Evolutionary conservation across 2,329 filamentous ascomycete genomes (phyloP).

Genomic region (Sphaceloma murrayae): DNA sequence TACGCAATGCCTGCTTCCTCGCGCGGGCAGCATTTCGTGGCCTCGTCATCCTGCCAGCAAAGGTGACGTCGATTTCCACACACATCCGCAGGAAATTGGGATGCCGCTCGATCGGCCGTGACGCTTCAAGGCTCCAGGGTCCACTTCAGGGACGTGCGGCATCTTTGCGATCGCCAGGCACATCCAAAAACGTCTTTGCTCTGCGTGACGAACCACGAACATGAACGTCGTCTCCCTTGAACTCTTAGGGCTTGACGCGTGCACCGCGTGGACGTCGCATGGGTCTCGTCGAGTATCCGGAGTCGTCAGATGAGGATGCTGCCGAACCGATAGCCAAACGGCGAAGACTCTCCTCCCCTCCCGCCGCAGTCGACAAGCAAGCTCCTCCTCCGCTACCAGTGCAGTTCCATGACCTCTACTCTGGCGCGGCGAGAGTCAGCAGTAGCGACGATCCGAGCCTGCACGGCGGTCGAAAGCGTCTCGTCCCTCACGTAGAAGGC

Average conservation of each 20-base stretch:
- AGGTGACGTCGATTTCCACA: conserved; percentile 10
- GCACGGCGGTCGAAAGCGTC: conserved; percentile 74
- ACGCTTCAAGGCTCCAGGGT: conserved; percentile 9
- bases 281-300: conserved; percentile 58
- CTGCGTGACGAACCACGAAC: neutral
- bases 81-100: neutral
- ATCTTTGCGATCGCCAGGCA: conserved; percentile 9
- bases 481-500: conserved; percentile 73
- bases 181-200: too few species aligned
- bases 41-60: conserved; percentile 10
- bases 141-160: conserved; percentile 2
- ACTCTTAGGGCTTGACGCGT: too few species aligned
- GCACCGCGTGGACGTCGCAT: conserved; percentile 31
- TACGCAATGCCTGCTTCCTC: neutral
- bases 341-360: conserved; percentile 4
- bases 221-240: too few species aligned
- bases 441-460: conserved; percentile 72
- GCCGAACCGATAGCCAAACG: conserved; percentile 18
- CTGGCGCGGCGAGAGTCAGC: conserved; percentile 66
- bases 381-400: conserved; percentile 54
- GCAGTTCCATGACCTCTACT: conserved; percentile 82
- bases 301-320: conserved; percentile 35
- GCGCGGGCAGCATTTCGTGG: neutral
- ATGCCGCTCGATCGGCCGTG: neutral
- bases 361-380: conserved; percentile 6